phyloP scores from a whole-genome alignment of 805 yeast genomes.

The Ogataea dorogensis region DNA sequence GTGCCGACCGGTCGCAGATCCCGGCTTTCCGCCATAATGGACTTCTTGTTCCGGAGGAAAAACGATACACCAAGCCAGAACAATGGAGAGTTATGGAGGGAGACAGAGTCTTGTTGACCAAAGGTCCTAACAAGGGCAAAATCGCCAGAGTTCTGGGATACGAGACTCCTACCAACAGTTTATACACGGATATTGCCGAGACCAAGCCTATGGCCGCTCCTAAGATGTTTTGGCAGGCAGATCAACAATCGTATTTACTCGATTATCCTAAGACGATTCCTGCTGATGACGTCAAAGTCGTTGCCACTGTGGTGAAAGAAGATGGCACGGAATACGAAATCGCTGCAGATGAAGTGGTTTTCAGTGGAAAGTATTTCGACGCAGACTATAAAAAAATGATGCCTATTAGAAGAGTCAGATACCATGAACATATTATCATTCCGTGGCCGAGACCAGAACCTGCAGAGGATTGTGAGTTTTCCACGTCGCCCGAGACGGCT shows the following conservation, averaged over 20 bases:
- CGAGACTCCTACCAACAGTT: constrained; percentile 58
- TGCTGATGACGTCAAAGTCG: constrained; percentile 63
- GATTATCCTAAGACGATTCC: constrained; percentile 66
- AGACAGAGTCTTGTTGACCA: constrained; percentile 70
- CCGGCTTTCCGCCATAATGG: constrained; percentile 32
- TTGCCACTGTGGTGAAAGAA: constrained; percentile 71
- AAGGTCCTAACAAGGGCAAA: constrained; percentile 73
- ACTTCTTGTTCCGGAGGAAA: constrained; percentile 31
- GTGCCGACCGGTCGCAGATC: constrained; percentile 30
- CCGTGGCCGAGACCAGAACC: constrained; percentile 87
- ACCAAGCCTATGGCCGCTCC: constrained; percentile 66
- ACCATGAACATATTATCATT: constrained; percentile 64
- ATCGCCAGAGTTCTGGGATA: constrained; percentile 65
- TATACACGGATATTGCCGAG: constrained; percentile 67
- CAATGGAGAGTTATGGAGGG: constrained; percentile 69
- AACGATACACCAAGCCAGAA: constrained; percentile 40
- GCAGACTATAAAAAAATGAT: constrained; percentile 66
- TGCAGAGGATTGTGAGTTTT: constrained; percentile 52
- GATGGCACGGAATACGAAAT: constrained; percentile 64
- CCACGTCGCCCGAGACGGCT: constrained; percentile 56
- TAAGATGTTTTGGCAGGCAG: constrained; percentile 65
- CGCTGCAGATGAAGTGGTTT: constrained; percentile 72
- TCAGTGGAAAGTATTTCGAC: constrained; percentile 71
- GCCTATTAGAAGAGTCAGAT: constrained; percentile 75
- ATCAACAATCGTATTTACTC: constrained; percentile 68